phyloP scores from a whole-genome alignment of 2,329 filamentous ascomycete genomes.

The Teratosphaeria destructans region DNA sequence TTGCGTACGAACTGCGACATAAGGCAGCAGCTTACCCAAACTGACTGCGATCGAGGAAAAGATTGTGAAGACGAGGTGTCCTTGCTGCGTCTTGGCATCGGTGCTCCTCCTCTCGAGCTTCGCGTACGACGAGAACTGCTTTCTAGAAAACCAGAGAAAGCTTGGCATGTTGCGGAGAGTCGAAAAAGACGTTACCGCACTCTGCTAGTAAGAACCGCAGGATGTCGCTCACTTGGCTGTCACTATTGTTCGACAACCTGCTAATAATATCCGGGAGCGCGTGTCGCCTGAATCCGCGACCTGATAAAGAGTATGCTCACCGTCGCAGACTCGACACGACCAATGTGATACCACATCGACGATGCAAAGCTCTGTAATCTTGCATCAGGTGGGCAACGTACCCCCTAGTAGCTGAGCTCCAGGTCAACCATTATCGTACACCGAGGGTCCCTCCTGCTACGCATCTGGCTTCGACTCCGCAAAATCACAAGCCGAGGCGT shows the following conservation, averaged over 20 bases:
- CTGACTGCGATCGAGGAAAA: background rate
- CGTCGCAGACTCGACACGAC: background rate
- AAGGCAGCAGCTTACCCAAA: background rate
- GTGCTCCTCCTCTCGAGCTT: too few relatives aligned
- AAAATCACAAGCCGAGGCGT: constrained; percentile 2
- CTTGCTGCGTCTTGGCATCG: too few relatives aligned
- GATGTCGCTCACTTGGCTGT: too few relatives aligned
- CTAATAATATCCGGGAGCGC: background rate
- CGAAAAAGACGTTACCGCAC: too few relatives aligned
- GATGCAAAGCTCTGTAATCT: background rate
- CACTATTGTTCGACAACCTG: background rate
- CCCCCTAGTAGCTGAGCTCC: background rate
- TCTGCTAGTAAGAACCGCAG: too few relatives aligned
- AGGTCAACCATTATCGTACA: background rate
- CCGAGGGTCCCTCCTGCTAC: background rate
- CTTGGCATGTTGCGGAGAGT: too few relatives aligned
- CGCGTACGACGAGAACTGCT: too few relatives aligned
- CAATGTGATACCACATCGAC: background rate
- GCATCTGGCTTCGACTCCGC: background rate
- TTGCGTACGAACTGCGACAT: background rate
- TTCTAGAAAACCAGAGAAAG: too few relatives aligned
- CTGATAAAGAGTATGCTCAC: background rate
- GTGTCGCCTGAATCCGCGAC: too few relatives aligned
- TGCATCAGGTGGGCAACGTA: background rate
- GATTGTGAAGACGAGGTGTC: background rate